Evolutionary conservation across 1,139 yeast genomes (phyloP), one percentile per base, ranked within the genome.

Genomic region (Wickerhamomyces sp.): DNA sequence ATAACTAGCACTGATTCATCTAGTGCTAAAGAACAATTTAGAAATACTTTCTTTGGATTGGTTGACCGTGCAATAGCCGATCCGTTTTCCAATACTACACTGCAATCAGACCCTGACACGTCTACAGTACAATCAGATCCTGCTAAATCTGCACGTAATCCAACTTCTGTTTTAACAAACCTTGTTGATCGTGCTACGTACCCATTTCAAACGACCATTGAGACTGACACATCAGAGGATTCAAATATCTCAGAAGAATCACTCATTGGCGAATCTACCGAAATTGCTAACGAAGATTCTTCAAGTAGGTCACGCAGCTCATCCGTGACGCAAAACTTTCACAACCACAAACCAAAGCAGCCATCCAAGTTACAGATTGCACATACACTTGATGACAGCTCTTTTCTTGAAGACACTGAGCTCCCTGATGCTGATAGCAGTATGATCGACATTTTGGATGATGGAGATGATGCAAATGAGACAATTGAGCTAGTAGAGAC

Each of bases 301-400:
- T 13, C 24, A 19, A 20, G 14, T 7, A 14, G n/a, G 5, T 14
- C 19, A 7, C 6, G 20, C 4, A 7, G n/a, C 14, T 10, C 16
- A 5, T 13, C 20, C 4, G 5, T 31, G 10, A 22, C 13, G 16
- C 7, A 19, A 4, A 28, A 10, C 15, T 6, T 20, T 5, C 33
- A 21, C 16, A n/a, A 14, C 12, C 22, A 31, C 15, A 31, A 14
- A 16, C 33, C 33, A 10, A 21, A 14, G 15, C 6, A 21, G 4
- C 33, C 33, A 10, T 31, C 33, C 21, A 31, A 28, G 22, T 20
- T 31, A 8, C 33, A 22, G n/a, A 22, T 31, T 9, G 21, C 27
- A 8, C 27, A 22, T 5, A 21, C 27, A 14, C 20, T 16, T 5
- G 33, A 22, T 22, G 27, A 31, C 22, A 31, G 32, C 13, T 30